phyloP scores from a whole-genome alignment of 2,329 filamentous ascomycete species.

The Tolypocladium inflatum region DNA sequence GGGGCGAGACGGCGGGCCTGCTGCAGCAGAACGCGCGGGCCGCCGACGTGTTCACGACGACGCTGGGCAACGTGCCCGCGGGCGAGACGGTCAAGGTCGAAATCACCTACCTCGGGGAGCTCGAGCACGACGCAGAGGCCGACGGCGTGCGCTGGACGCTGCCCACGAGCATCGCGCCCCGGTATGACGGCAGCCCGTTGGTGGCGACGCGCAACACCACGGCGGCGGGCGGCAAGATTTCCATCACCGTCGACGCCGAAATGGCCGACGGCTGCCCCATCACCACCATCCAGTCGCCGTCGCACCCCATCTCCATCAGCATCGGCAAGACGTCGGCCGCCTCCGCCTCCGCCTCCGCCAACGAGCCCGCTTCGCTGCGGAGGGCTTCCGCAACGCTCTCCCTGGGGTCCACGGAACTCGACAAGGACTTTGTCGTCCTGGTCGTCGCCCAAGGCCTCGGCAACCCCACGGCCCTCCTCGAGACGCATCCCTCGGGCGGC shows the following conservation, averaged over 20 bases:
- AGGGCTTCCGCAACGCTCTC: conserved; percentile 54
- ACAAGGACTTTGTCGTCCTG: conserved; percentile 58
- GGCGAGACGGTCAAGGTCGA: conserved; percentile 47
- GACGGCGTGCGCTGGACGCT: conserved; percentile 62
- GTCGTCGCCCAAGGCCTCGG: conserved; percentile 50
- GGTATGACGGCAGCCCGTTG: conserved; percentile 39
- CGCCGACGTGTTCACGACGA: conserved; percentile 59
- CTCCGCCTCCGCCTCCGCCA: conserved; percentile 25
- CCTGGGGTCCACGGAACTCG: conserved; percentile 41
- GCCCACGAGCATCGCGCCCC: conserved; percentile 56
- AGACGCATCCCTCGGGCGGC: conserved; percentile 54
- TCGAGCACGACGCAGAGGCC: conserved; percentile 60
- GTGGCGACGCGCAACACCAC: neutral
- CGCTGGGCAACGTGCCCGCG: conserved; percentile 57
- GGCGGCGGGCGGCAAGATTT: conserved; percentile 8
- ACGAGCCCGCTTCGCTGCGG: conserved; percentile 36
- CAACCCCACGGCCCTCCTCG: conserved; percentile 54
- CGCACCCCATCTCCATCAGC: conserved; percentile 56
- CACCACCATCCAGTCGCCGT: conserved; percentile 54
- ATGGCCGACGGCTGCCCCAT: conserved; percentile 47
- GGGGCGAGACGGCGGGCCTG: conserved; percentile 53
- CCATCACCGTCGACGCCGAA: conserved; percentile 24
- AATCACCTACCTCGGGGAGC: conserved; percentile 58
- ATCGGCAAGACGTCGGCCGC: conserved; percentile 45
- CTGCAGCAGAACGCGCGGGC: conserved; percentile 51